Percentiles rank a stretch among this genome's conserved stretches.
Conservation (phyloP, 2,329 filamentous ascomycete species). For the Fusarium continuum region DNA sequence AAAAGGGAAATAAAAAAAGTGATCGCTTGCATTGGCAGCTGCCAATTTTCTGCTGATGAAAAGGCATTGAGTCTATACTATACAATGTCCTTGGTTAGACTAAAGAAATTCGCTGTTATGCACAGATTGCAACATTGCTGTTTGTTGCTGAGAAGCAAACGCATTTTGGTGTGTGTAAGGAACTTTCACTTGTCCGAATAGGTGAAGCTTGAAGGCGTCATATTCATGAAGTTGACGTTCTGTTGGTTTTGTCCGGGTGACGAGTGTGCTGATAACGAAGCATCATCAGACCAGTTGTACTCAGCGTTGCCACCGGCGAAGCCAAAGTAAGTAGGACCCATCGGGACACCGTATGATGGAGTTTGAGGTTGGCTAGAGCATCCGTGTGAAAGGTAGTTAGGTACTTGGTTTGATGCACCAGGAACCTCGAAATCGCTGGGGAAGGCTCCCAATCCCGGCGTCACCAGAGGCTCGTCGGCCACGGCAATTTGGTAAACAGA, state of each 20-base stretch:
- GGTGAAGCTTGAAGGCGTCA: constrained; percentile 46
- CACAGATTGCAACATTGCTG: constrained; percentile 16
- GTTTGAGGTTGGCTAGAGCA: constrained; percentile 58
- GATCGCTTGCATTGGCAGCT: constrained; percentile 21
- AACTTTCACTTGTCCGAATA: constrained; percentile 33
- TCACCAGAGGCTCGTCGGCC: constrained; percentile 60
- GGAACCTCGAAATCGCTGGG: constrained; percentile 58
- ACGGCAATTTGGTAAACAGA: constrained; percentile 52
- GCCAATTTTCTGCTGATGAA: constrained; percentile 8
- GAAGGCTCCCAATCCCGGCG: constrained; percentile 57
- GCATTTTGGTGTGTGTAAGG: not conserved
- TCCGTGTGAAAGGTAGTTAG: constrained; percentile 56
- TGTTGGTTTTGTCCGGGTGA: constrained; percentile 47
- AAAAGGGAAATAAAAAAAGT: constrained; percentile 18
- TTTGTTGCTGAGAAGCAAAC: not conserved
- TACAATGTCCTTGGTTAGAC: constrained; percentile 30
- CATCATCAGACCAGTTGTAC: constrained; percentile 62
- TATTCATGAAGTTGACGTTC: constrained; percentile 50
- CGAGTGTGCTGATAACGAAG: constrained; percentile 49
- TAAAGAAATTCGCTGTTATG: constrained; percentile 27
- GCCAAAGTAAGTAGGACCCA: constrained; percentile 55
- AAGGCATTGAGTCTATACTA: constrained; percentile 27
- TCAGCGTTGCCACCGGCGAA: constrained; percentile 54
- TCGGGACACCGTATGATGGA: constrained; percentile 55
- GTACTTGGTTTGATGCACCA: constrained; percentile 52